These are phyloP conservation scores for Wickerhamomyces strasburgensis DNA, from an alignment of 805 yeast species.

Conservation along the genomic window DNA sequence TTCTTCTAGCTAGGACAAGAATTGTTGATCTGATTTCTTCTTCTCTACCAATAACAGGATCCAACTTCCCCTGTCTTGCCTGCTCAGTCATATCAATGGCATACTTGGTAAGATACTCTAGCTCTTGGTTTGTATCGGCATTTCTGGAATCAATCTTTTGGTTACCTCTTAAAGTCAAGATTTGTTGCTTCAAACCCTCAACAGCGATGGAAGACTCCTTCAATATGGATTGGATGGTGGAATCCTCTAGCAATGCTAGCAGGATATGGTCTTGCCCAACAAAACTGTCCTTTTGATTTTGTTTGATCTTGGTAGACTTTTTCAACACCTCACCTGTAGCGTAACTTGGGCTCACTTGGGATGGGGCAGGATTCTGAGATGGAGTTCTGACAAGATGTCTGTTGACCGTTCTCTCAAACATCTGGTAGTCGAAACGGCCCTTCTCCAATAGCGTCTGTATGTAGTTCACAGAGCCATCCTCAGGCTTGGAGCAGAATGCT, in stretches of 20 bases:
- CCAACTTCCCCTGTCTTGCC: constrained; percentile 91
- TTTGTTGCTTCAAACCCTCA: constrained; percentile 72
- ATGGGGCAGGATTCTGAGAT: constrained; percentile 84
- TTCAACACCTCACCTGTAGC: constrained; percentile 72
- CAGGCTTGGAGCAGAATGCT: constrained; percentile 69
- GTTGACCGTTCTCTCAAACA: constrained; percentile 76
- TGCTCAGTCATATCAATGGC: constrained; percentile 91
- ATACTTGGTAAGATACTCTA: constrained; percentile 82
- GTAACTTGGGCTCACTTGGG: constrained; percentile 68
- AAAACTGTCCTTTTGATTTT: constrained; percentile 84
- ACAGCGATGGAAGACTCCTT: constrained; percentile 66
- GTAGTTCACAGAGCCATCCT: constrained; percentile 55
- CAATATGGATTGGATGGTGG: constrained; percentile 61
- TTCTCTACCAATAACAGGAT: constrained; percentile 98
- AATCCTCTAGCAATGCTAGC: constrained; percentile 78
- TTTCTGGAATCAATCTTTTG: constrained; percentile 89
- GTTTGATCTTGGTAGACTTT: constrained; percentile 71
- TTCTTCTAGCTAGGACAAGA: constrained; percentile 92
- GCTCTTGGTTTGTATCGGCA: constrained; percentile 84
- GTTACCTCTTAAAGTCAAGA: constrained; percentile 78
- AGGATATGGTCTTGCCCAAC: constrained; percentile 93
- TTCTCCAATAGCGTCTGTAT: constrained; percentile 78
- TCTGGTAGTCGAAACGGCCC: constrained; percentile 83
- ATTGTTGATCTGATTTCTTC: constrained; percentile 96
- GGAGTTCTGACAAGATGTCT: constrained; percentile 79